Evolutionary conservation across 2,329 filamentous ascomycete species (phyloP), one percentile per base, ranked within the genome.

Genomic region (Helotiales sp.): DNA sequence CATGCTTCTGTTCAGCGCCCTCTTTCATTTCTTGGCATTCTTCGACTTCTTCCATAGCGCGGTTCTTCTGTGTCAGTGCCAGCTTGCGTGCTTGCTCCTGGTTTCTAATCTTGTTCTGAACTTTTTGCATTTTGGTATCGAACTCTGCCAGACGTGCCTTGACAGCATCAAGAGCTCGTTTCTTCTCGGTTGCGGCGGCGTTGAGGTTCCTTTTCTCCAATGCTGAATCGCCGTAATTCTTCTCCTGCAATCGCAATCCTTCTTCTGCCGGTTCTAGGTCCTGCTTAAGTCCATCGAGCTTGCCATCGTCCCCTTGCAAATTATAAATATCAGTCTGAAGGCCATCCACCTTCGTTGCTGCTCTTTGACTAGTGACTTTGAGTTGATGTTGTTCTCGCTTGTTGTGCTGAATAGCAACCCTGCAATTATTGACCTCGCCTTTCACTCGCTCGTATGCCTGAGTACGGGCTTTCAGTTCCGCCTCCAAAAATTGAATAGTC

Each of bases 221-320:
- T 32, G 70, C 79, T 71, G 87, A 78, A 61, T 82, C 81, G 22
- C 84, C 87, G 70, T 85, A 89, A 66, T 88, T 84, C 13, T 79
- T 75, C 75, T 88, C 85, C 28, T 85, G 81, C 57, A 84, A 82
- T 1, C 83, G 79, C 24, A 80, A 75, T 47, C 81, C 75, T 13
- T 79, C 78, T 69, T 84, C 77, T 2, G 78, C 77, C 7, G 89
- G 86, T 64, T 82, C 79, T 0, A 96, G 83, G 57, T 87, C 82
- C 17, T 81, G 78, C 63, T 85, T 85, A 1, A 93, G 80, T 13
- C 80, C 80, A 54, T 88, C 85, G 0, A 95, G 80, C 61, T 85
- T 84, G 58, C 87, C 89, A 75, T 93, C 92, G 63, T 88, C 87
- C 2, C 90, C 89, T 67, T 91, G 86, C 55, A 87, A 86, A 28